Conservation (phyloP, 129 eudicot genomes). For the Smallanthus sonchifolius region DNA sequence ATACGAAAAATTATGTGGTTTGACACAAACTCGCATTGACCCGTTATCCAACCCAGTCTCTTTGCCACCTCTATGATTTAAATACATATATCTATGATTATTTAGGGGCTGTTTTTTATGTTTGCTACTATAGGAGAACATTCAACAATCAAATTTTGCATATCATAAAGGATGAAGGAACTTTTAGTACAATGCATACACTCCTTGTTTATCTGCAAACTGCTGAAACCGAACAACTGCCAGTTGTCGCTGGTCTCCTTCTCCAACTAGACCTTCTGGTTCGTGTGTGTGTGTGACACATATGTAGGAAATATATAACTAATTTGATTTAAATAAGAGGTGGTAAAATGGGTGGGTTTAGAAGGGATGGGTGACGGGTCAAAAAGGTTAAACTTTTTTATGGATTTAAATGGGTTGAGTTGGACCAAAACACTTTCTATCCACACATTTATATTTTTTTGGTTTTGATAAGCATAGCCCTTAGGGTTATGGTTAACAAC, state of each 20-base stretch:
- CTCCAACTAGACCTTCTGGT: constrained; percentile 89
- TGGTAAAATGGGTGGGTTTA: neutral
- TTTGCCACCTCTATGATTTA: neutral
- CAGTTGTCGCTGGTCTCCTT: constrained; percentile 71
- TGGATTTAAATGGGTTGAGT: neutral
- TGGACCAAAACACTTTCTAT: neutral
- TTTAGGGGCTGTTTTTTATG: neutral
- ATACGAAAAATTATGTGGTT: neutral
- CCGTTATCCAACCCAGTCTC: neutral
- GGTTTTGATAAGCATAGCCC: neutral
- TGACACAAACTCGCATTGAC: neutral
- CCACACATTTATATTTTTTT: neutral
- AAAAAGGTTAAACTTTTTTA: neutral
- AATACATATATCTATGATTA: neutral
- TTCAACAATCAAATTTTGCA: constrained; percentile 64
- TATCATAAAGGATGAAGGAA: constrained; percentile 71
- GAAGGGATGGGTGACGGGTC: neutral
- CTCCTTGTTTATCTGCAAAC: constrained; percentile 64
- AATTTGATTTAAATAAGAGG: neutral
- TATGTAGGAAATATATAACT: neutral
- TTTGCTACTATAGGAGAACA: constrained; percentile 44
- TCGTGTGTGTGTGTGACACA: neutral
- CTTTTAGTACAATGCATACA: constrained; percentile 74
- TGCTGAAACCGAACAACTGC: constrained; percentile 51
- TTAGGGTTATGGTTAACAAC: neutral